Conservation (phyloP, 2,329 filamentous ascomycete genomes). For the Xylaria multiplex region DNA sequence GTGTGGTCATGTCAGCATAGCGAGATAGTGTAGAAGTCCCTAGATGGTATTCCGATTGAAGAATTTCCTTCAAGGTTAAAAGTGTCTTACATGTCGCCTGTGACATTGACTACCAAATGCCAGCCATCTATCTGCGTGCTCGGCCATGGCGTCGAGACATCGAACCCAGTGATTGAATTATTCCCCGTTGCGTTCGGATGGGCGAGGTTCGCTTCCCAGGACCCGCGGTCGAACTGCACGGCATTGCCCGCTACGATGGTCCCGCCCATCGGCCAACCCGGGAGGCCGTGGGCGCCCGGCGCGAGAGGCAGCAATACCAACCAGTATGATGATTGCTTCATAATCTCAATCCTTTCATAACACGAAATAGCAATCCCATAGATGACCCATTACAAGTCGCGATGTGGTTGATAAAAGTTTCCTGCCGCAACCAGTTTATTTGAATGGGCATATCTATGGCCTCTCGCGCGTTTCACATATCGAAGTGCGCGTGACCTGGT, state of each 20-base stretch:
- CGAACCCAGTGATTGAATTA: conserved; percentile 39
- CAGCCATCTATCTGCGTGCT: conserved; percentile 60
- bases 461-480: neutral
- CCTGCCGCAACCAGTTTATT: neutral
- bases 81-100: conserved; percentile 38
- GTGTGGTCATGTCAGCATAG: conserved; percentile 9
- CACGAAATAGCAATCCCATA: neutral
- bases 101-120: conserved; percentile 45
- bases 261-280: conserved; percentile 51
- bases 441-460: neutral
- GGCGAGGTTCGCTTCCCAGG: conserved; percentile 57
- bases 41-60: neutral
- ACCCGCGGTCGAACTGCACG: conserved; percentile 40
- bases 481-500: neutral
- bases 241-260: conserved; percentile 43
- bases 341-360: neutral
- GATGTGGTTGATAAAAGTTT: neutral
- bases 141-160: conserved; percentile 57
- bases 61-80: neutral
- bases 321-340: conserved; percentile 9
- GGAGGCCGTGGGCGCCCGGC: conserved; percentile 49
- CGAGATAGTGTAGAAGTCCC: neutral
- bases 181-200: conserved; percentile 37
- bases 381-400: conserved; percentile 13
- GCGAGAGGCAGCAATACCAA: conserved; percentile 9